phyloP scores from a whole-genome alignment of 176 grass and related monocot genomes.

The Elymus sibiricus region DNA sequence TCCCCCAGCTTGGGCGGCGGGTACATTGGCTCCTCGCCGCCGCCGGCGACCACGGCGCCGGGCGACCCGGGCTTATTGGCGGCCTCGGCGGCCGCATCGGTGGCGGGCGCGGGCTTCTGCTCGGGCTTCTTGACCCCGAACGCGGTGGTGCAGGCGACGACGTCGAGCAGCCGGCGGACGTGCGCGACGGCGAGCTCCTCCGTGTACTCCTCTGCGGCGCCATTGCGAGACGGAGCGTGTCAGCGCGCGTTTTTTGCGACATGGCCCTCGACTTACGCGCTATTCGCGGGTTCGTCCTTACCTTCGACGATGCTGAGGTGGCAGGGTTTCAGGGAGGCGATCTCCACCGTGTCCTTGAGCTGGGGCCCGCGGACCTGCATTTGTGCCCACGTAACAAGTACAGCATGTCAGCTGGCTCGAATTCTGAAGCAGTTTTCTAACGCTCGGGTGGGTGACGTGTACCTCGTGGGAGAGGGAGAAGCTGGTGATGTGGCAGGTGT shows the following conservation, averaged over 20 bases:
- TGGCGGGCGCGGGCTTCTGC: constrained; percentile 10
- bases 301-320: constrained; percentile 80
- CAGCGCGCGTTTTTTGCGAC: neutral
- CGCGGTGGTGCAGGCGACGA: constrained; percentile 81
- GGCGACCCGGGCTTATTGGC: constrained; percentile 25
- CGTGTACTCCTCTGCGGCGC: constrained; percentile 74
- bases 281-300: constrained; percentile 9
- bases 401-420: neutral
- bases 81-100: constrained; percentile 27
- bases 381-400: neutral
- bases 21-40: constrained; percentile 80
- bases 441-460: no score
- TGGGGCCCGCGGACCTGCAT: constrained; percentile 61
- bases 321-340: constrained; percentile 71
- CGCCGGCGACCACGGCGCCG: constrained; percentile 10
- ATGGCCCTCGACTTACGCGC: neutral
- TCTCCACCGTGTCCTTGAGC: constrained; percentile 81
- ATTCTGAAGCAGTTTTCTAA: rapidly evolving
- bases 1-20: constrained; percentile 85
- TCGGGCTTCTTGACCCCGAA: constrained; percentile 57
- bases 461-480: constrained; percentile 91
- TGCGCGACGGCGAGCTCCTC: constrained; percentile 86
- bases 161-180: constrained; percentile 74
- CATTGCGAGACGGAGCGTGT: neutral
- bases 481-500: constrained; percentile 86